Conservation (phyloP, 257 asterid species). For the Ilex aquifolium region DNA sequence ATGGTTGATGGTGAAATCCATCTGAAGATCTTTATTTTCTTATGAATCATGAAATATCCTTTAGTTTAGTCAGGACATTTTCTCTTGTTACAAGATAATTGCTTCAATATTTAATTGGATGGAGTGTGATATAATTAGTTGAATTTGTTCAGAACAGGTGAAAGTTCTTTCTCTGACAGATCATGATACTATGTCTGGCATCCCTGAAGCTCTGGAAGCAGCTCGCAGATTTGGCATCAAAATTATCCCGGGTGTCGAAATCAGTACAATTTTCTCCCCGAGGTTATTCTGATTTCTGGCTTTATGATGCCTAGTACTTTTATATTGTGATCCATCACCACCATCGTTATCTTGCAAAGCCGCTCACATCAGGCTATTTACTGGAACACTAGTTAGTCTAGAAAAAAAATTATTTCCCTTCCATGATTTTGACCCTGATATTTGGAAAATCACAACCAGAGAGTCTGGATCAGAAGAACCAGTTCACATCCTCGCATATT, state of each 20-base stretch:
- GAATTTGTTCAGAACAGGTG: slow-evolving; percentile 62
- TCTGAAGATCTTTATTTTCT: too few species aligned
- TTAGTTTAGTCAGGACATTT: too few species aligned
- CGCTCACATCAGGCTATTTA: not conserved
- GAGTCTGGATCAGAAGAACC: slow-evolving; percentile 71
- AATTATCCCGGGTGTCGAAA: slow-evolving; percentile 91
- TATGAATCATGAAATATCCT: too few species aligned
- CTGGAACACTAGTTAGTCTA: not conserved
- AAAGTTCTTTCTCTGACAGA: slow-evolving; percentile 93
- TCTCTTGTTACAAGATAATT: too few species aligned
- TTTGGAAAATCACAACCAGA: slow-evolving; percentile 32
- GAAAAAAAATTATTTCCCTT: not conserved
- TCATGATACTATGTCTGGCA: slow-evolving; percentile 92
- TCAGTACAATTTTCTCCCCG: slow-evolving; percentile 79
- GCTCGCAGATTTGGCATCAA: slow-evolving; percentile 90
- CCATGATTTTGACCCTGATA: slow-evolving; percentile 4
- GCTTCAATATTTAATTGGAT: not conserved
- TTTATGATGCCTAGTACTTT: not conserved
- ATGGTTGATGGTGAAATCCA: too few species aligned
- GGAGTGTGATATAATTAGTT: slow-evolving; percentile 14
- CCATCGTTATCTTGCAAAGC: not conserved
- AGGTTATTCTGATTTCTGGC: slow-evolving; percentile 37
- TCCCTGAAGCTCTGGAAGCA: slow-evolving; percentile 90
- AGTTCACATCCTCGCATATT: slow-evolving; percentile 97
- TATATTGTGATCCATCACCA: not conserved